Conservation (phyloP, 1,139 yeast genomes). For the Saccharomycopsis hybrid region DNA sequence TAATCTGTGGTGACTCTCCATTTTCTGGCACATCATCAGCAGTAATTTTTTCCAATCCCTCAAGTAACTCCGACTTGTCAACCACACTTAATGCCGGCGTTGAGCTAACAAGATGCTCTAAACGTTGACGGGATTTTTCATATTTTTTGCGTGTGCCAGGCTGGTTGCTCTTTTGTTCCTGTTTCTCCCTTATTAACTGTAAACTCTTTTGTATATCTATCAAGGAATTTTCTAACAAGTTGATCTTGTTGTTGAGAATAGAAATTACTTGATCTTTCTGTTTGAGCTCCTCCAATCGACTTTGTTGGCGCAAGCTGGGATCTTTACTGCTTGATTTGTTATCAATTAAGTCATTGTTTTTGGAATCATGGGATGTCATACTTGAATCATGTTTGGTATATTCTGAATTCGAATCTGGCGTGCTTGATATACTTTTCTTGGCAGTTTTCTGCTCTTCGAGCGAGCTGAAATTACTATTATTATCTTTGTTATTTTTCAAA, state of each 20-base stretch:
- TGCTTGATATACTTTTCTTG: not conserved
- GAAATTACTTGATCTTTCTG: conserved; percentile 12
- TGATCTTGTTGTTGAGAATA: conserved; percentile 13
- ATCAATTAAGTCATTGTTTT: too few species aligned
- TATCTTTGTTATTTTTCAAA: not conserved
- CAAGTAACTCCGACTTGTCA: conserved; percentile 2
- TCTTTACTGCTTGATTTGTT: too few species aligned
- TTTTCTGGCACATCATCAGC: conserved; percentile 1
- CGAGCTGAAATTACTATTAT: not conserved
- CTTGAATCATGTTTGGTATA: not conserved
- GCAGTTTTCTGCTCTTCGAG: not conserved
- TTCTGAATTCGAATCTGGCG: not conserved
- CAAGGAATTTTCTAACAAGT: conserved; percentile 7
- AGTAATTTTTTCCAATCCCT: not conserved
- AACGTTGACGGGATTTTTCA: not conserved
- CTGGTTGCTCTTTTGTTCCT: too few species aligned
- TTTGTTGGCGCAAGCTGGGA: too few species aligned
- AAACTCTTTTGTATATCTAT: conserved; percentile 10
- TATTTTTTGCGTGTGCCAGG: not conserved
- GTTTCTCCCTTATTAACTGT: conserved; percentile 7
- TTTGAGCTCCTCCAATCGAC: conserved; percentile 7
- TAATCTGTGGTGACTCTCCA: too few species aligned
- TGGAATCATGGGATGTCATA: conserved; percentile 6
- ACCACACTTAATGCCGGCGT: conserved; percentile 5
- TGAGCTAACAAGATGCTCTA: conserved; percentile 1